These are phyloP conservation scores for Pseudoscleropodium purum DNA, from an alignment of 225 moss, liverwort and hornwort genomes.

Conservation along the genomic window DNA sequence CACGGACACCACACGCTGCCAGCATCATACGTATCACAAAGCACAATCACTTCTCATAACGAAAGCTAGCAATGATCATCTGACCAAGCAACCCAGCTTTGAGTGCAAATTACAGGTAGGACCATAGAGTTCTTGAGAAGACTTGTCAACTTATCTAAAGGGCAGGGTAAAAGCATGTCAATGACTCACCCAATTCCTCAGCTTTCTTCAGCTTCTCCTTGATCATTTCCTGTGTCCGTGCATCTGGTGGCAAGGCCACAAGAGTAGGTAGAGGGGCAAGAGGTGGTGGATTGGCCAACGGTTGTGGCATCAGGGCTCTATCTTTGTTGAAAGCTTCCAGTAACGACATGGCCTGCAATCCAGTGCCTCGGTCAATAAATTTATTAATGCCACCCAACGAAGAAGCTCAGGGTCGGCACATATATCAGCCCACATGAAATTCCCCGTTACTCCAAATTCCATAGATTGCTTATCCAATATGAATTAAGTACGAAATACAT, in stretches of 20 bases:
- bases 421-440: background rate
- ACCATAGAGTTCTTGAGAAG: background rate
- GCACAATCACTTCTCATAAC: background rate
- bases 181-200: slow-evolving; percentile 76
- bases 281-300: slow-evolving; percentile 93
- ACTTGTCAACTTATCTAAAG: background rate
- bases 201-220: slow-evolving; percentile 96
- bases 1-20: background rate
- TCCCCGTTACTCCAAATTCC: background rate
- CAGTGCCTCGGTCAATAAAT: background rate
- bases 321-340: slow-evolving; percentile 97
- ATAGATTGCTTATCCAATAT: background rate
- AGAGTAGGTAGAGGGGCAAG: slow-evolving; percentile 83
- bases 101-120: background rate
- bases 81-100: background rate
- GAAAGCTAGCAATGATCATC: background rate
- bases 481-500: background rate
- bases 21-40: background rate
- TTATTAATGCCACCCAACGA: background rate
- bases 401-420: background rate
- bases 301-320: slow-evolving; percentile 89
- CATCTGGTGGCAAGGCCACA: slow-evolving; percentile 73
- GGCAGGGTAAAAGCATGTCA: background rate
- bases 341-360: slow-evolving; percentile 75
- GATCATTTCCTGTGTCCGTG: slow-evolving; percentile 95